These are phyloP conservation scores for Oryza nivara DNA, from an alignment of 176 grass and related monocot species.

Conservation along the genomic window DNA sequence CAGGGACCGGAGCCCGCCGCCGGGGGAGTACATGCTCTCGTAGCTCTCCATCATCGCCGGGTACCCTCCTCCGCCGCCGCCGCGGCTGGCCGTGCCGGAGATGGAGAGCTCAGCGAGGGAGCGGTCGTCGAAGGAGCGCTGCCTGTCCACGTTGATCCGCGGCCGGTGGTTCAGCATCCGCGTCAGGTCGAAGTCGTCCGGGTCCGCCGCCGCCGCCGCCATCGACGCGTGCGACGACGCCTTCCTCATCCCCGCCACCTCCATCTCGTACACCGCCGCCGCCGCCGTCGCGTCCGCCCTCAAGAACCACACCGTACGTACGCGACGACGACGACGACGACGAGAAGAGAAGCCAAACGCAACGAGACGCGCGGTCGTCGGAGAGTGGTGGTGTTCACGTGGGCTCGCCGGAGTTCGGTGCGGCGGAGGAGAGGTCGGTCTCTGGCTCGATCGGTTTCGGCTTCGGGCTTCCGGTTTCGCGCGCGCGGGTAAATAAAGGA, in stretches of 20 bases:
- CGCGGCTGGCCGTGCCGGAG: conserved; percentile 36
- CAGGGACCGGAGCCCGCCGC: conserved; percentile 54
- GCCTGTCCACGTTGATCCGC: conserved; percentile 80
- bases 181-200: conserved; percentile 79
- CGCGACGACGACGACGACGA: neutral
- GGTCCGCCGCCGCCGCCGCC: conserved; percentile 46
- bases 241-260: conserved; percentile 54
- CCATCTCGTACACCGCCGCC: conserved; percentile 59
- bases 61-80: neutral
- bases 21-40: conserved; percentile 77
- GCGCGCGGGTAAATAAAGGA: conserved; percentile 40
- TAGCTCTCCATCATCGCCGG: conserved; percentile 37
- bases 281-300: conserved; percentile 3
- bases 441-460: neutral
- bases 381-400: neutral
- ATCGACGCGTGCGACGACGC: conserved; percentile 63
- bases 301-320: no score
- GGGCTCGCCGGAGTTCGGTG: conserved; percentile 17
- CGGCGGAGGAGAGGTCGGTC: neutral
- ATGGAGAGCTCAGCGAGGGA: conserved; percentile 67
- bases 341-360: neutral
- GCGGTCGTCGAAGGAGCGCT: conserved; percentile 85
- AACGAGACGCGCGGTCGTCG: neutral
- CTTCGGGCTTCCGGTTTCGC: conserved; percentile 4
- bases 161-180: conserved; percentile 69